Base-by-base conservation (phyloP, 2,329 filamentous ascomycete genomes). In the Fusarium nygamai region DNA sequence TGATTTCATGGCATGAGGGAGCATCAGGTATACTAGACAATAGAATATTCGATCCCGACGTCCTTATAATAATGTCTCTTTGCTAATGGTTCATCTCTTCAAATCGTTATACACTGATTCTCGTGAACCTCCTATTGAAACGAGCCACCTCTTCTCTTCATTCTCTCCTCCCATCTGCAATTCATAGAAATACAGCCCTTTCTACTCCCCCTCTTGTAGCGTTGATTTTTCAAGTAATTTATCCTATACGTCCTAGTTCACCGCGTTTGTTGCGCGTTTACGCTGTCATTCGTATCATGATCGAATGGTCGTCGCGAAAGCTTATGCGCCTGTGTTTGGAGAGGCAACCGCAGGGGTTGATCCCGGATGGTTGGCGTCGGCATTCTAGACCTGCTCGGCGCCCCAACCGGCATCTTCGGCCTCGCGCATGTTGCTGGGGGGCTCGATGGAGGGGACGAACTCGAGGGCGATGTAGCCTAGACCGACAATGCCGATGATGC, bases 401-500 rank as follows among this genome's bases (percentile, higher is more conserved):
- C 92, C 92, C 92, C 92, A 94, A 78, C 92, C 91, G 75, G 89
- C 88, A 56, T 74, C 79, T 79, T 94, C 92, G 73, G 90, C 90
- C 82, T 94, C 92, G 82, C 93, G 91, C 93, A 95, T 95, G 86
- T 94, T 95, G 82, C 91, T 89, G 16, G 93, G 93, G 56, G 93
- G 92, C 84, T 95, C 93, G 80, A 95, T 93, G 71, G 92, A 93
- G 36, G 93, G 93, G 73, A 94, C 86, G 82, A 93, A 95, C 83
- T 95, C 93, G 80, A 95, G 88, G 54, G 85, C 91, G 75, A 89
- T 85, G 85, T 98, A 99, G 71, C 82, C 92, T 70, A 98, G 81
- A 77, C 96, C 96, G 73, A 94, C 86, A 60, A 96, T 78, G 59
- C 92, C 94, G 76, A 98, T 88, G 77, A 97, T 87, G 59, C 90